Evolutionary conservation across 306 rosid species (phyloP).

Genomic region (Neltuma alba): DNA sequence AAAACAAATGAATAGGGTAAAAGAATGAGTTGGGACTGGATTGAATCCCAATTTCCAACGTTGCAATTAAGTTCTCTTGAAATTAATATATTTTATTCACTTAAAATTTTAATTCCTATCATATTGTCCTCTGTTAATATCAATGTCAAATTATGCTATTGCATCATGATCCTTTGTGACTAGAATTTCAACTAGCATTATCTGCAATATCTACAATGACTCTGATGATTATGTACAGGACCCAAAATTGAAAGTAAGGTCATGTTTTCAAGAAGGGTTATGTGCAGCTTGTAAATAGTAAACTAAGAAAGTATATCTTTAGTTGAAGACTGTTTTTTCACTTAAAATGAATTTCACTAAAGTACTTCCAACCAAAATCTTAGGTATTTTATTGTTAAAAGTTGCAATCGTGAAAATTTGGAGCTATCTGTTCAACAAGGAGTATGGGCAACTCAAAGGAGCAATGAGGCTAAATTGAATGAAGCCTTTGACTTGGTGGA

Average conservation of each 20-base stretch:
- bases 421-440: constrained; percentile 99
- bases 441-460: constrained; percentile 99
- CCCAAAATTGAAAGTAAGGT: constrained; percentile 23
- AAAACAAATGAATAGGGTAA: neutral
- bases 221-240: constrained; percentile 31
- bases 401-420: constrained; percentile 99
- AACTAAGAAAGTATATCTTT: constrained; percentile 24
- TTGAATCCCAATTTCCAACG: neutral
- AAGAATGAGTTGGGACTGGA: neutral
- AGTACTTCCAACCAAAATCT: constrained; percentile 50
- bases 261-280: constrained; percentile 23
- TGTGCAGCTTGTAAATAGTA: constrained; percentile 2
- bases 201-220: constrained; percentile 25
- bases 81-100: neutral
- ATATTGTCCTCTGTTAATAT: too few species aligned
- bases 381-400: constrained; percentile 99
- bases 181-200: constrained; percentile 16
- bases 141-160: too few species aligned
- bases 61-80: constrained; percentile 2
- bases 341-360: constrained; percentile 32
- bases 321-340: constrained; percentile 32
- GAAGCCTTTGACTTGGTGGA: constrained; percentile 97
- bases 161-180: neutral
- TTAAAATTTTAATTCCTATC: too few species aligned
- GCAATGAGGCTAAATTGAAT: constrained; percentile 96